phyloP scores from a whole-genome alignment of 2,329 filamentous ascomycete genomes.

The Ophiostoma piceae region DNA sequence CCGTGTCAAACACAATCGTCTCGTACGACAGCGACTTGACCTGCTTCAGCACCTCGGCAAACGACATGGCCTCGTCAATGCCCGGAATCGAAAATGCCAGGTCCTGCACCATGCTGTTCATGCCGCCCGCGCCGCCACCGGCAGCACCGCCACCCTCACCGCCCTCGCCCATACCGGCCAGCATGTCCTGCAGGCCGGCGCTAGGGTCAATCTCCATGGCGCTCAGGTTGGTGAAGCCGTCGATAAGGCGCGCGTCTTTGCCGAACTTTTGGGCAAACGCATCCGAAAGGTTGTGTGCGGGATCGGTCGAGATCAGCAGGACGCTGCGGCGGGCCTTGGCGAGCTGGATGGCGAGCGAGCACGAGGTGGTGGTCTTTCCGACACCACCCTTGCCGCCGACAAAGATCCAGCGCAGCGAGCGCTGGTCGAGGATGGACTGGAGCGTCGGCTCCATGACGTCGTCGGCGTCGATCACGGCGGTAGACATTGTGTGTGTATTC shows the following conservation, averaged over 20 bases:
- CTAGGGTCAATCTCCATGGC: conserved; percentile 99
- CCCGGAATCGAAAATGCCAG: conserved; percentile 95
- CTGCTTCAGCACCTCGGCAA: conserved; percentile 97
- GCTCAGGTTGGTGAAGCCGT: conserved; percentile 88
- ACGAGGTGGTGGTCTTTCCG: conserved; percentile 98
- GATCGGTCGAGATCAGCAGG: conserved; percentile 95
- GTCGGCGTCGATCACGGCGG: conserved; percentile 54
- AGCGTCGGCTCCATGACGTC: conserved; percentile 86
- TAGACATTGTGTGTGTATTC: conserved; percentile 32
- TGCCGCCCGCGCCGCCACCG: conserved; percentile 54
- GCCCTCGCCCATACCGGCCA: conserved; percentile 71
- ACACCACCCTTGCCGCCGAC: conserved; percentile 98
- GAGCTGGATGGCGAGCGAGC: conserved; percentile 95
- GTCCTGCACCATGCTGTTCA: conserved; percentile 98
- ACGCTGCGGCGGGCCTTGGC: conserved; percentile 92
- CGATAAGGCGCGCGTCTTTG: conserved; percentile 89
- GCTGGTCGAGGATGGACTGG: conserved; percentile 91
- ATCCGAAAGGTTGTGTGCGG: conserved; percentile 95
- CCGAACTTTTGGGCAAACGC: conserved; percentile 99
- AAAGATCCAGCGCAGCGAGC: conserved; percentile 95
- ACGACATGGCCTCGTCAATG: conserved; percentile 99
- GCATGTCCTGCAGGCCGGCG: conserved; percentile 90
- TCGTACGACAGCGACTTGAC: conserved; percentile 99
- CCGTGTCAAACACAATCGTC: conserved; percentile 98
- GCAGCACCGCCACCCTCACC: conserved; percentile 42